Evolutionary conservation across 306 rosid species (phyloP).

Genomic region (Leucaena leucocephala): DNA sequence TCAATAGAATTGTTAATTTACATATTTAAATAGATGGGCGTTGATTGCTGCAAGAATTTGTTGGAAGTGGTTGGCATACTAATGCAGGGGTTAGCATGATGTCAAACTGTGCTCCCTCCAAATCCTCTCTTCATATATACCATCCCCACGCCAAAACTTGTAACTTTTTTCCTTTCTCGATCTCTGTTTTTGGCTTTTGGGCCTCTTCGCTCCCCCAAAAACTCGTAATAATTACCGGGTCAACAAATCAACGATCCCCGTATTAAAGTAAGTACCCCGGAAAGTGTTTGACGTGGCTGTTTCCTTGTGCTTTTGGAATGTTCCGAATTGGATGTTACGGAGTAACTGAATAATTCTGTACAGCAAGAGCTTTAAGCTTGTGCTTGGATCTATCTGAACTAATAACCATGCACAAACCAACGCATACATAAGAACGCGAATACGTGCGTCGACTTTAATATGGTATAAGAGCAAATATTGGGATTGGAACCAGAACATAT

Average conservation of each 20-base stretch:
- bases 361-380: not conserved
- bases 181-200: not conserved
- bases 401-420: no score
- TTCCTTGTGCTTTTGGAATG: not conserved
- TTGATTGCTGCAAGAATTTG: not conserved
- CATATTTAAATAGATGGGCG: not conserved
- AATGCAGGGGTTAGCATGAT: not conserved
- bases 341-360: not conserved
- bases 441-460: not conserved
- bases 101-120: not conserved
- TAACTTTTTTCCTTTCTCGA: not conserved
- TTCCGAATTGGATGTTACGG: not conserved
- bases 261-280: conserved; percentile 13
- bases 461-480: not conserved
- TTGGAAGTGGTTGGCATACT: conserved; percentile 7
- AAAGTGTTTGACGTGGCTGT: not conserved
- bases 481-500: not conserved
- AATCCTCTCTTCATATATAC: not conserved
- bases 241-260: not conserved
- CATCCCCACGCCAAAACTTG: conserved; percentile 1
- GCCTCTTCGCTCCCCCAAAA: not conserved
- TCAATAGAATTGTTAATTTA: not conserved
- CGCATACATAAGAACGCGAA: not conserved
- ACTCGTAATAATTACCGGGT: not conserved
- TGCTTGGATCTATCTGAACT: not conserved